Evolutionary conservation across 2,329 filamentous ascomycete genomes (phyloP).

Genomic region (Trichoderma guizhouense): DNA sequence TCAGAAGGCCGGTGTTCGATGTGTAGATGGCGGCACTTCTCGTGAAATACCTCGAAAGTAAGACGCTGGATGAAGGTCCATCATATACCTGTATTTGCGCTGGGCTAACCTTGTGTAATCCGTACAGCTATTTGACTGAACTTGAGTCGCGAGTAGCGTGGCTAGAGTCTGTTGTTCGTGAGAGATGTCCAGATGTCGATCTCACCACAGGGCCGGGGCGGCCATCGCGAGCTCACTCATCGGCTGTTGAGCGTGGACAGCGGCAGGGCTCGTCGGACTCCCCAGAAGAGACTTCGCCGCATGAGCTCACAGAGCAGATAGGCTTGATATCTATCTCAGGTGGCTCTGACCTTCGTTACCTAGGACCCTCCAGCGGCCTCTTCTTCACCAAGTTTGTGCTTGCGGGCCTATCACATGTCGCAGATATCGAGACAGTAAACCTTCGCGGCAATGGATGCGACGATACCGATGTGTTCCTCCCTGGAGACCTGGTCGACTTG

Average conservation of each 20-base stretch:
- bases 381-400: slow-evolving; percentile 51
- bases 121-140: slow-evolving; percentile 2
- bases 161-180: slow-evolving; percentile 44
- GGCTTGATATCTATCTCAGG: slow-evolving; percentile 49
- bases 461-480: slow-evolving; percentile 24
- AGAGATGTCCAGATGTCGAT: slow-evolving; percentile 42
- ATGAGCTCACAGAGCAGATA: slow-evolving; percentile 40
- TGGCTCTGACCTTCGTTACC: slow-evolving; percentile 48
- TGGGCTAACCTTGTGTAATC: not conserved
- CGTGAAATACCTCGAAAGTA: slow-evolving; percentile 17
- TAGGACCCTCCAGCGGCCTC: slow-evolving; percentile 55
- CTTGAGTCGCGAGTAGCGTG: slow-evolving; percentile 28
- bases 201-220: slow-evolving; percentile 28
- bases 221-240: not conserved
- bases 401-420: slow-evolving; percentile 16
- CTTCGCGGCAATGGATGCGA: not conserved
- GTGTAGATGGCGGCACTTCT: slow-evolving; percentile 10
- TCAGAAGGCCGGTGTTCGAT: slow-evolving; percentile 13
- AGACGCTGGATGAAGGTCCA: not conserved
- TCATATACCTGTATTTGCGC: not conserved
- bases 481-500: slow-evolving; percentile 36
- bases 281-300: slow-evolving; percentile 33
- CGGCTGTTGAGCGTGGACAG: not conserved
- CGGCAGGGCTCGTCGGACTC: not conserved
- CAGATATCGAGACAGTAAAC: slow-evolving; percentile 8